Evolutionary conservation across 2,329 filamentous ascomycete species (phyloP), one percentile per base, ranked within the genome.

Genomic region (Cordyceps militaris): DNA sequence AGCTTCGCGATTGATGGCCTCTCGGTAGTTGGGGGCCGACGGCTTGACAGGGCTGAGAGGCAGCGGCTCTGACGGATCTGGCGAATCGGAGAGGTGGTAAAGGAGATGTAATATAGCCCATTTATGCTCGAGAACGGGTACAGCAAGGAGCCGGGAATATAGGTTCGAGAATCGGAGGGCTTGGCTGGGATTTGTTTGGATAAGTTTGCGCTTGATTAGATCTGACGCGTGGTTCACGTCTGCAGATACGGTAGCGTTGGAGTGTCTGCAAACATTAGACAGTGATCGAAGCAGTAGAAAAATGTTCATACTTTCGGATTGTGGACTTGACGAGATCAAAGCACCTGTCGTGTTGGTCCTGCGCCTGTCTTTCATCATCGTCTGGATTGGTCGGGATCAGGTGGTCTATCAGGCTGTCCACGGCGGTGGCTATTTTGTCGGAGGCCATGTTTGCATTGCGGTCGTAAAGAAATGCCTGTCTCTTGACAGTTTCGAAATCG

Each of bases 101-200:
- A 99, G 82, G 43, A 99, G 84, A 70, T 95, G 95, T 21, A 99
- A 79, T 63, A 99, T 97, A 3, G 89, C 91, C 91, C 92, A 97
- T 80, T 99, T 99, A 72, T 96, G 89, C 66, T 89, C 88, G 46
- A 99, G 80, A 6, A 97, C 92, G 0, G 92, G 92, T 63, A 97
- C 85, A n/a, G 90, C 89, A 26, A 97, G 79, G 19, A 99, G 81
- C 58, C 91, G 83, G 34, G 90, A 91, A 73, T 97, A 96, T 28
- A 99, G 81, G 67, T 96, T 95, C 24, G 91, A 88, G 73, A 97
- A 96, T 61, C 87, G 83, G 21, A 93, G 79, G 3, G 92, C 91
- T 71, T 92, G 88, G 62, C 82, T 88, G 47, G 83, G 83, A 67
- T 91, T 89, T 64, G 86, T 87, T 65, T 88, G 84, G 59, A 95